These are phyloP conservation scores for Bauhinia variegata DNA, from an alignment of 306 rosid genomes.

Conservation along the genomic window DNA sequence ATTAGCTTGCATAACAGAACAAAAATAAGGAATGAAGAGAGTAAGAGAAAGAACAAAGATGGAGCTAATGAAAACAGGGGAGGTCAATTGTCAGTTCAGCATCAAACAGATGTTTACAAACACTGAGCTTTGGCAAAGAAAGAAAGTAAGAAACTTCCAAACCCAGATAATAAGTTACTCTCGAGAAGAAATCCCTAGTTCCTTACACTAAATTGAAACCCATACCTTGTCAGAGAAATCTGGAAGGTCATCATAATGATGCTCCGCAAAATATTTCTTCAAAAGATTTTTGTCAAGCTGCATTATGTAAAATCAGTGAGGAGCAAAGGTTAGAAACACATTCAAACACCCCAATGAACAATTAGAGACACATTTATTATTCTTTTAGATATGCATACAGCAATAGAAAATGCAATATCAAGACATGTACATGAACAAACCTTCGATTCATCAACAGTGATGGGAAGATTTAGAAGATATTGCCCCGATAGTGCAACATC, in stretches of 20 bases:
- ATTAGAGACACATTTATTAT: conserved; percentile 1
- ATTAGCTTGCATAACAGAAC: conserved; percentile 39
- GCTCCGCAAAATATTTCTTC: conserved; percentile 68
- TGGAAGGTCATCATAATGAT: conserved; percentile 70
- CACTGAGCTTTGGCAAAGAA: not conserved
- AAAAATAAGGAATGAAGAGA: conserved; percentile 23
- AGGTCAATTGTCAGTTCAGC: not conserved
- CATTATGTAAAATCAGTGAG: conserved; percentile 39
- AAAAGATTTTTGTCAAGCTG: conserved; percentile 88
- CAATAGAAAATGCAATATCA: not conserved
- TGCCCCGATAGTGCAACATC: conserved; percentile 88
- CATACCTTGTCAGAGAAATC: conserved; percentile 87
- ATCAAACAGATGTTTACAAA: conserved; percentile 10
- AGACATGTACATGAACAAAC: conserved; percentile 45
- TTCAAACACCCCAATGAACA: conserved; percentile 31
- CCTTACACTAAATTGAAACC: conserved; percentile 18
- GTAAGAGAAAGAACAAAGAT: not conserved
- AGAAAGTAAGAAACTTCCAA: not conserved
- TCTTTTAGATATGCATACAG: not conserved
- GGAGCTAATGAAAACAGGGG: not conserved
- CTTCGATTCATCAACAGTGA: conserved; percentile 87
- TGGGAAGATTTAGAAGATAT: conserved; percentile 96
- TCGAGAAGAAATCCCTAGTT: not conserved
- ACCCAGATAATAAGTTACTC: conserved; percentile 5
- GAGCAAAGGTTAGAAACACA: conserved; percentile 39